phyloP scores from a whole-genome alignment of 306 rosid species.

The Geum urbanum region DNA sequence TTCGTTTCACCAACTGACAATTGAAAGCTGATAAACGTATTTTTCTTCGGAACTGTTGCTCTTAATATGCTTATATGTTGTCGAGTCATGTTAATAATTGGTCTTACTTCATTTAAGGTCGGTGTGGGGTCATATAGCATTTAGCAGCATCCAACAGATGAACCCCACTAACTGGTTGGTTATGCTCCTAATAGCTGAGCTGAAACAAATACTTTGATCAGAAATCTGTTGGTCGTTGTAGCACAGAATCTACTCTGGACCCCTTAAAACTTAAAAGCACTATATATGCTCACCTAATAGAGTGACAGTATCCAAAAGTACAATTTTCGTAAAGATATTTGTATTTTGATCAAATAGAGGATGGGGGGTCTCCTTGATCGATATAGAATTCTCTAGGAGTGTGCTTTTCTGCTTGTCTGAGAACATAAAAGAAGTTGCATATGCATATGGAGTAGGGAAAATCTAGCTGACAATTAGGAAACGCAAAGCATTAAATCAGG shows the following conservation, averaged over 20 bases:
- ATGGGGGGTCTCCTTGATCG: not conserved
- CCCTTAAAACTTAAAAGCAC: conserved; percentile 14
- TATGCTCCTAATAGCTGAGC: conserved; percentile 4
- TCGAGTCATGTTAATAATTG: not conserved
- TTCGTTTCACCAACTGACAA: not conserved
- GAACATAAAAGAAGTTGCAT: conserved; percentile 7
- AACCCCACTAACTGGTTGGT: conserved; percentile 1
- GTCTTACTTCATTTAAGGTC: conserved; percentile 15
- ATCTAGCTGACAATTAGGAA: not conserved
- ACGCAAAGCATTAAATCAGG: not conserved
- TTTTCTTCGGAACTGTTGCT: not conserved
- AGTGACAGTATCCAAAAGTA: conserved; percentile 16
- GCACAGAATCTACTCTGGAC: conserved; percentile 1
- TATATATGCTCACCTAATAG: conserved; percentile 10
- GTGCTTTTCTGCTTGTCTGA: conserved; percentile 1
- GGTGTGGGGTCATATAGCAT: conserved; percentile 3
- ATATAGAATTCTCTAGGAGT: not conserved
- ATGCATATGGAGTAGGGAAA: conserved; percentile 1
- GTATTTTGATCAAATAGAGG: conserved; percentile 7
- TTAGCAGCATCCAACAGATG: conserved; percentile 11
- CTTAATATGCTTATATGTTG: not conserved
- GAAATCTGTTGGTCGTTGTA: conserved; percentile 7
- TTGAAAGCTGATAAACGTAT: not conserved
- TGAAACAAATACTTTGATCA: conserved; percentile 7
- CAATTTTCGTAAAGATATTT: conserved; percentile 13